Percentiles rank a stretch among this genome's conserved stretches.
phyloP scores from a whole-genome alignment of 2,329 filamentous ascomycete species.

The Sarocladiaceae sp. region DNA sequence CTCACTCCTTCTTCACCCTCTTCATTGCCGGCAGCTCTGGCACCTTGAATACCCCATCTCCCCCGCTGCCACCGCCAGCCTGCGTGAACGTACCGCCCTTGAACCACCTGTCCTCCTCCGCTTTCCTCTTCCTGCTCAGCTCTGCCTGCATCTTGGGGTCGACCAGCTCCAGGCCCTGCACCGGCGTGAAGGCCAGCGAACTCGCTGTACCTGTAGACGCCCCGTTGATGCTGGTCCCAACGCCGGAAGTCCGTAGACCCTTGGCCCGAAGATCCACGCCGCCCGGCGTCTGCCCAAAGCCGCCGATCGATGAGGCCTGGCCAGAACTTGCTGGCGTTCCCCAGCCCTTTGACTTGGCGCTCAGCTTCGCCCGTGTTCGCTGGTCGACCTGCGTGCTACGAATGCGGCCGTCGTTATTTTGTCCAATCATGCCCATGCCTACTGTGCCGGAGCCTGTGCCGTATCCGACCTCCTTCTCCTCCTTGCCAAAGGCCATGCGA shows the following conservation, averaged over 20 bases:
- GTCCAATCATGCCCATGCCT: slow-evolving; percentile 93
- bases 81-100: slow-evolving; percentile 97
- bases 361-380: slow-evolving; percentile 85
- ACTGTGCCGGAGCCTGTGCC: slow-evolving; percentile 78
- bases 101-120: slow-evolving; percentile 94
- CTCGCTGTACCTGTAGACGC: slow-evolving; percentile 66
- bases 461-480: slow-evolving; percentile 90
- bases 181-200: slow-evolving; percentile 86
- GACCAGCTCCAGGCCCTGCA: slow-evolving; percentile 90
- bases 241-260: slow-evolving; percentile 74
- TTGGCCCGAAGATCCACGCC: slow-evolving; percentile 68
- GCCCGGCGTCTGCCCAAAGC: slow-evolving; percentile 61
- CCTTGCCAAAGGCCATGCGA: slow-evolving; percentile 89
- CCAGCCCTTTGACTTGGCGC: slow-evolving; percentile 95
- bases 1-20: slow-evolving; percentile 46
- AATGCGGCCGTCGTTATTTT: slow-evolving; percentile 80
- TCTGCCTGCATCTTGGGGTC: slow-evolving; percentile 88
- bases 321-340: slow-evolving; percentile 56
- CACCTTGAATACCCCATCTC: slow-evolving; percentile 69
- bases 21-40: slow-evolving; percentile 69
- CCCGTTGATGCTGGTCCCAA: slow-evolving; percentile 60
- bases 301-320: slow-evolving; percentile 64
- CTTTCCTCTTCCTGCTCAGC: slow-evolving; percentile 82
- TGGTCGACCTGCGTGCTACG: slow-evolving; percentile 86
- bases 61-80: slow-evolving; percentile 52